Evolutionary conservation across 306 rosid genomes (phyloP).

Genomic region (Cucumis melo): DNA sequence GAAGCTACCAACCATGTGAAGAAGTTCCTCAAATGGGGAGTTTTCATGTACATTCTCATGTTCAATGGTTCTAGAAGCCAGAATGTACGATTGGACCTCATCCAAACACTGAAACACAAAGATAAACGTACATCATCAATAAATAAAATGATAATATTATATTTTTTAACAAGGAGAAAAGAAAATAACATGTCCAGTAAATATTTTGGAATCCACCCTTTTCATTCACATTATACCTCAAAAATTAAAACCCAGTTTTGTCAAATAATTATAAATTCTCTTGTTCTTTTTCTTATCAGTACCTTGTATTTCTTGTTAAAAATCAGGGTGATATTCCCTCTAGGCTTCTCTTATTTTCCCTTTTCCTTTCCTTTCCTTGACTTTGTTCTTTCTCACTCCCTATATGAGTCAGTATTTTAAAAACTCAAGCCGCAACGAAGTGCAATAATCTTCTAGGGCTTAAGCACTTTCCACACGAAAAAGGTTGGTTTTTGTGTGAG

Average conservation of each 20-base stretch:
- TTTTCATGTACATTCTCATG: constrained; percentile 31
- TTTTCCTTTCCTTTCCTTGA: neutral
- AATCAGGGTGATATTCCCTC: neutral
- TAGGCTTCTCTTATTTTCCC: neutral
- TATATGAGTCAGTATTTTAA: neutral
- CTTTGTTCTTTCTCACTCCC: neutral
- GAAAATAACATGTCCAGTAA: neutral
- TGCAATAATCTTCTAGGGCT: too few relatives aligned
- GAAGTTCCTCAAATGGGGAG: constrained; percentile 36
- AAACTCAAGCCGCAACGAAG: too few relatives aligned
- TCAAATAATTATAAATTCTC: neutral
- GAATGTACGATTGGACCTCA: constrained; percentile 79
- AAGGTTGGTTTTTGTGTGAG: too few relatives aligned
- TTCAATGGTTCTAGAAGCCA: constrained; percentile 46
- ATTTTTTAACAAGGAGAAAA: neutral
- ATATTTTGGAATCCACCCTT: neutral
- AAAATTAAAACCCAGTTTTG: neutral
- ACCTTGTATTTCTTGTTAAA: neutral
- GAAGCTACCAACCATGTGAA: constrained; percentile 51
- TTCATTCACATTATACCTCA: neutral
- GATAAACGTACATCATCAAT: constrained; percentile 8
- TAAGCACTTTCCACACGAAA: too few relatives aligned
- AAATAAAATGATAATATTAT: neutral
- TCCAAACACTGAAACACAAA: constrained; percentile 51
- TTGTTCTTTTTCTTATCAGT: neutral